Conservation (phyloP, 2,329 filamentous ascomycete genomes). For the Coniochaeta pulveracea region DNA sequence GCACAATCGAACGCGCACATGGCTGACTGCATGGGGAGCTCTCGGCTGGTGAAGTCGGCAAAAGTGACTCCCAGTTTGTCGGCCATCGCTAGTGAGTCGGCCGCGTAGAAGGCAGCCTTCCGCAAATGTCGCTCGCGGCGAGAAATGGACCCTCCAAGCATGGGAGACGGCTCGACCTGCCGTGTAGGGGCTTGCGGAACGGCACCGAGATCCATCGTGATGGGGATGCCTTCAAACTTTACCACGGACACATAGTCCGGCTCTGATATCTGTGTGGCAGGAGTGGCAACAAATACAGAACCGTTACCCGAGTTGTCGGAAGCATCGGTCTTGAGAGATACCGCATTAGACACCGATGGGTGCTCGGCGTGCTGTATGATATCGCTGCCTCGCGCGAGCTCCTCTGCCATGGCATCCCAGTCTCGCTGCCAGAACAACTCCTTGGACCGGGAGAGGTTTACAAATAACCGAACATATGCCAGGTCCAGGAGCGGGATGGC, state of each 20-base stretch:
- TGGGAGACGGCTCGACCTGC: conserved; percentile 8
- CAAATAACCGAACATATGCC: conserved; percentile 84
- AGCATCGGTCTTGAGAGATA: conserved; percentile 28
- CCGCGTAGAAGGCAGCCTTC: conserved; percentile 91
- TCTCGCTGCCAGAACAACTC: conserved; percentile 92
- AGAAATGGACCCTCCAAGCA: conserved; percentile 31
- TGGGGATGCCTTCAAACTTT: conserved; percentile 21
- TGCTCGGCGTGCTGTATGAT: conserved; percentile 62
- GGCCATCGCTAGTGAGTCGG: conserved; percentile 80
- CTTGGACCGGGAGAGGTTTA: conserved; percentile 85
- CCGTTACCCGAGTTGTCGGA: conserved; percentile 34
- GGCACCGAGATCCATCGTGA: conserved; percentile 10
- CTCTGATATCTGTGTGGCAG: conserved; percentile 37
- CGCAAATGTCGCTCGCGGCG: conserved; percentile 79
- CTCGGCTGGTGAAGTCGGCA: conserved; percentile 70
- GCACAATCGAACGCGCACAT: conserved; percentile 92
- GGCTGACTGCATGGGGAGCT: conserved; percentile 80
- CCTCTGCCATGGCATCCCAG: conserved; percentile 83
- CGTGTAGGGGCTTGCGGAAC: conserved; percentile 11
- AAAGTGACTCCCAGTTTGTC: conserved; percentile 79
- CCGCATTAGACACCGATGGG: conserved; percentile 39
- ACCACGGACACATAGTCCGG: conserved; percentile 30
- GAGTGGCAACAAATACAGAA: conserved; percentile 38
- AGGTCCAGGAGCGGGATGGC: conserved; percentile 84
- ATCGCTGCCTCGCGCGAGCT: conserved; percentile 68